Evolutionary conservation across 2,329 filamentous ascomycete species (phyloP).

Genomic region (Diaporthe ampelina): DNA sequence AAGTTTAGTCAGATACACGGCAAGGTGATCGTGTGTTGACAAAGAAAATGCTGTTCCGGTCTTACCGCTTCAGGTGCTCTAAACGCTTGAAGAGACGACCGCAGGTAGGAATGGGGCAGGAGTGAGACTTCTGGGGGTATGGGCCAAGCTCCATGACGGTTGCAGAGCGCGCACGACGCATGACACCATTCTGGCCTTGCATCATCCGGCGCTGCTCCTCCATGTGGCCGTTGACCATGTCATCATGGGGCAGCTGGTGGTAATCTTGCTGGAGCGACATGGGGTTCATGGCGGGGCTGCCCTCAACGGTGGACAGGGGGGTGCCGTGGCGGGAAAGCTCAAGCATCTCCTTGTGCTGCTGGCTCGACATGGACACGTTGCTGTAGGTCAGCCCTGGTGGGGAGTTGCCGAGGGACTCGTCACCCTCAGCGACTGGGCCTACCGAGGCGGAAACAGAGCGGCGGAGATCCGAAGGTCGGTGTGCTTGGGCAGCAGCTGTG

Average conservation of each 20-base stretch:
- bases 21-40: slow-evolving; percentile 54
- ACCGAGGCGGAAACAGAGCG: slow-evolving; percentile 92
- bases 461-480: slow-evolving; percentile 90
- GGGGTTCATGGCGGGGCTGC: slow-evolving; percentile 81
- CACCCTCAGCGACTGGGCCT: slow-evolving; percentile 83
- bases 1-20: slow-evolving; percentile 62
- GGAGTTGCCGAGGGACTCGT: slow-evolving; percentile 84
- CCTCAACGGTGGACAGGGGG: slow-evolving; percentile 87
- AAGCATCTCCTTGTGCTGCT: slow-evolving; percentile 83
- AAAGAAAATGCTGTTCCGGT: slow-evolving; percentile 58
- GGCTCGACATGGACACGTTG: slow-evolving; percentile 74
- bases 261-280: slow-evolving; percentile 81
- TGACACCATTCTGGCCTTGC: slow-evolving; percentile 80
- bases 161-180: slow-evolving; percentile 91
- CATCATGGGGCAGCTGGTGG: slow-evolving; percentile 72
- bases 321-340: slow-evolving; percentile 92
- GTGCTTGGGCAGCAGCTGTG: slow-evolving; percentile 56
- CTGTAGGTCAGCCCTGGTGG: slow-evolving; percentile 82
- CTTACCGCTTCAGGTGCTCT: slow-evolving; percentile 99
- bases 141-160: slow-evolving; percentile 97
- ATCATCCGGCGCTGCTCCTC: slow-evolving; percentile 76
- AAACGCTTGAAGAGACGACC: slow-evolving; percentile 98
- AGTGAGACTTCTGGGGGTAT: slow-evolving; percentile 98
- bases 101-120: slow-evolving; percentile 98
- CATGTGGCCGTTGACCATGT: slow-evolving; percentile 71